Base-by-base conservation (phyloP, 352 stramenopile species). In the Globisporangium middletonii region DNA sequence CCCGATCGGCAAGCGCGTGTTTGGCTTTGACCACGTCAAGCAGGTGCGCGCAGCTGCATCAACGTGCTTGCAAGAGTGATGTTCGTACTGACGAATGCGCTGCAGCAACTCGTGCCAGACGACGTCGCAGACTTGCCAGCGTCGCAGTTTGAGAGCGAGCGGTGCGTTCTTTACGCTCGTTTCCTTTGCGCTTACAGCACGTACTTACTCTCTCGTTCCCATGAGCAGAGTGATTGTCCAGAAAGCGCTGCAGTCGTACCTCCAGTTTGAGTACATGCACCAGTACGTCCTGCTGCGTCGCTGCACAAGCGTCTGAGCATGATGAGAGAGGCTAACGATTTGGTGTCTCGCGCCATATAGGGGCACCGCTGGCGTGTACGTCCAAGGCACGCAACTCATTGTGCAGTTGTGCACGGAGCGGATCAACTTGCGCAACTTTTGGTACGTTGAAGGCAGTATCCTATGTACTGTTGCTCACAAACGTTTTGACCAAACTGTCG, bases 351-450 rank as follows among this genome's bases (percentile, higher is more conserved):
- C 11, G 59, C 30, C 52, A 46, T 19, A 1, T 23, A 93, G 82
- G 27, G 81, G 86, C 38, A 94, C 72, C 28, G 85, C 69, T 12
- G 89, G 84, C 28, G 89, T 96, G 50, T 95, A 84, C 63, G 69
- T 82, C 27, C 74, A 76, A 45, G 83, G 68, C 58, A 74, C 79
- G 33, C 79, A 60, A 19, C 38, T 97, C 38, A 59, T 89, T 26
- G 72, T 95, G 43, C 79, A 94, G 35, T 49, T 97, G 44, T 92
- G 84, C 45, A 88, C 83, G 26, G 83, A 96, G 64, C 85, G 85
- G 33, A 67, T 94, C 53, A 97, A 96, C 63, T 56, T 97, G 53
- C 83, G 84, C 52, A 97, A 96, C 67, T 97, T 88, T 52, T 97
- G 87, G 87, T 78, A 26, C 26, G 5, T n/a, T n/a, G n/a, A n/a